Base-by-base conservation (phyloP, 1,284 basidiomycete species). In the Ganoderma boninense region DNA sequence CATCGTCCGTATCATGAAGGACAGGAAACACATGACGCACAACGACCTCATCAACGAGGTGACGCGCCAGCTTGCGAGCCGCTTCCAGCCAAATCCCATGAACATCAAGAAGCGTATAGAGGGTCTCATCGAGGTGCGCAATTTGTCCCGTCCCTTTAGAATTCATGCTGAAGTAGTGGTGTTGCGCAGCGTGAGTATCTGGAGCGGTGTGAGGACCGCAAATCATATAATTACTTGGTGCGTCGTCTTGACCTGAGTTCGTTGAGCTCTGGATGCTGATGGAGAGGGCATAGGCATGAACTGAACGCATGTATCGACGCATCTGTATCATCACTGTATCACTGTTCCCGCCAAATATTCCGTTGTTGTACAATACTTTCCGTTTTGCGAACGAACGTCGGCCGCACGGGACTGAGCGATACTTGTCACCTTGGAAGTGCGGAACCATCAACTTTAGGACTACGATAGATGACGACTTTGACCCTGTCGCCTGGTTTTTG, bases 1-100 rank as follows among this genome's bases (percentile, higher is more conserved):
- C 78, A 95, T 99, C 71, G 98, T 99, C 32, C 92, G 98, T 52
- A 92, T 99, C 49, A 99, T 99, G 98, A 99, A 99, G 84, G 93
- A 96, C 79, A 86, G 97, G 71, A 99, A 99, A 81, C 89, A 89
- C 68, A 92, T 99, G 89, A 83, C 86, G 7, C 97, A 99, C 79
- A 95, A 92, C 72, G 96, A 97, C 70, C 87, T 99, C 20, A 87
- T 99, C 68, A 93, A 93, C 75, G 97, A 99, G 81, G 96, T 97
- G 35, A 95, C 95, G 49, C 88, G 90, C 20, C 97, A 99, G 78
- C 84, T 99, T 2, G 85, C 92, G 16, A 85, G 84, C 69, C 90
- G 98, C 3, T 99, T 99, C 86, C 89, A 90, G 66, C 97, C 98
- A 0, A 91, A 93, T 73, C 92, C 97, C 56, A 80, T 90, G 44